Base-by-base conservation (phyloP, 192 early-diverging fungal species). In the Coemansia sp. region DNA sequence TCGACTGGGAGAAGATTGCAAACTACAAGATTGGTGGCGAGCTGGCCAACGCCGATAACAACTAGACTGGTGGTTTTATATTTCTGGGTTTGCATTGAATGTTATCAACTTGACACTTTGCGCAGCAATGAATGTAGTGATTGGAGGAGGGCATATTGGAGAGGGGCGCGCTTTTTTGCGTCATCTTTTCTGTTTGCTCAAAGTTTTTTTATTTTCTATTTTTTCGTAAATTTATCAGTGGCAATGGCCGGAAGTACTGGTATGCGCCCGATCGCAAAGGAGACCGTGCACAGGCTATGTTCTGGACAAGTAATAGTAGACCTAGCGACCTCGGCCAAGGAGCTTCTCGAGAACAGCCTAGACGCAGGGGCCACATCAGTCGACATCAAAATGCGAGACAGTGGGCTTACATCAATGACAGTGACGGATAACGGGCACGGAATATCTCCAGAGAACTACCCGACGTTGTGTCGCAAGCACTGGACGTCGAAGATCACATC, bases 321-420 rank as follows among this genome's bases (percentile, higher is more conserved):
- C 72, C 87, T 96, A 41, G 80, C 89, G 10, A 93, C 88, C 0
- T 87, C 93, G 11, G 90, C 92, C 15, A 98, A 99, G 84, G 98
- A 99, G 74, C 85, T 99, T 7, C 74, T 99, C 32, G 98, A 99
- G 68, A 99, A 99, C 77, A 88, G 89, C 46, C 70, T 98, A 5
- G 98, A 99, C 69, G 94, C 98, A 0, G 84, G 88, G 0, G 89
- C 98, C 3, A 93, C 93, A 0, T 60, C 77, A 5, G 86, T 99
- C 76, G 95, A 95, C 38, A 86, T 99, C 38, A 82, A 86, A 27
- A 85, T 98, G 61, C 91, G 90, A 62, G 90, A 96, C 55, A 80
- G 87, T 79, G 97, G 94, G 0, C 75, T 94, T 11, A 89, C 89
- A 5, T 75, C 77, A 12, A 84, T 98, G 36, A 87, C 88, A 12